Evolutionary conservation across 2,329 filamentous ascomycete species (phyloP), one percentile per base, ranked within the genome.

Genomic region (Juglanconis sp.): DNA sequence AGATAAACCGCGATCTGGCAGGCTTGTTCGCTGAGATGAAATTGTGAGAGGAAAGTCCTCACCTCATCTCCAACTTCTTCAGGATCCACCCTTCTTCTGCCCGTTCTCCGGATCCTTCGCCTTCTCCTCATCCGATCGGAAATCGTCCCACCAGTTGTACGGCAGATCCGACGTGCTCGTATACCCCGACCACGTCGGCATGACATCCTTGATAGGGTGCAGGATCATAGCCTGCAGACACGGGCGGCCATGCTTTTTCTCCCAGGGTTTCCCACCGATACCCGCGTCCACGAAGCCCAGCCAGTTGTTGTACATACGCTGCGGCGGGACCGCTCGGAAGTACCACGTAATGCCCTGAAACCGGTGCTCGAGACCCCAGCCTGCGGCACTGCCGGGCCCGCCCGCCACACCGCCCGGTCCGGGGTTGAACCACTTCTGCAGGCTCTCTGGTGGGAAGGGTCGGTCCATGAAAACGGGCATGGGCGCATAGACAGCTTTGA

Each of bases 401-500:
- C 84, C 84, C 42, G 77, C 79, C 62, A 81, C 79, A 7, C 82
- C 83, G 7, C 78, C 79, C 6, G 78, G 77, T 1, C 84, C 84
- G 8, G 82, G 80, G 63, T 87, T 87, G 73, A 87, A 87, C 79
- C 81, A 87, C 63, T 77, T 79, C 35, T 79, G 78, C 34, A 87
- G 71, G 61, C 80, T 80, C 35, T 76, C 72, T 2, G 81, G 77
- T 35, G 76, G 74, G 89, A 89, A 92, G 53, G 88, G 83, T 63
- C 89, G 84, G 72, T 94, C 90, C 68, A 92, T 90, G 72, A 87
- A 93, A 51, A 93, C 84, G 1, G 90, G 90, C 72, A 93, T 90
- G 10, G 90, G 90, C 10, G 86, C 89, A 68, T 88, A 91, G 4
- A 92, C 87, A 4, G 88, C 86, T 75, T 94, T 94, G 53, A 93